Evolutionary conservation across 2,329 filamentous ascomycete species (phyloP).

Genomic region (Neonectria magnoliae): DNA sequence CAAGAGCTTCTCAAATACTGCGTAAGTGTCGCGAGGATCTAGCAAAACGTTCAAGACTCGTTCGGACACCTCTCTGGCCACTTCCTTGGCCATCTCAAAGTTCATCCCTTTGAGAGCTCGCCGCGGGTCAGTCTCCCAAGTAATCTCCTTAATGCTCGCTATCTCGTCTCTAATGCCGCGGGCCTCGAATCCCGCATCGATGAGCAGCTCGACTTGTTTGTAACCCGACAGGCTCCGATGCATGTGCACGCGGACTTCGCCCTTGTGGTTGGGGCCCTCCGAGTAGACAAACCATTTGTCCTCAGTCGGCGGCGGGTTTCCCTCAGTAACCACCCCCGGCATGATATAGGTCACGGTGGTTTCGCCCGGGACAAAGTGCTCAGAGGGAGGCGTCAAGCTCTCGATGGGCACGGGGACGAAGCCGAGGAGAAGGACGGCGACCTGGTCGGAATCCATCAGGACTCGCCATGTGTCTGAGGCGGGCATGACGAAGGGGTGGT

Average conservation of each 20-base stretch:
- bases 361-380: background rate
- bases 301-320: background rate
- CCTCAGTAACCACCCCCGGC: background rate
- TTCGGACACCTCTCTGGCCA: background rate
- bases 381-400: background rate
- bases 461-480: background rate
- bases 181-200: background rate
- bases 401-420: background rate
- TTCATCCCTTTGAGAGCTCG: background rate
- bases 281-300: background rate
- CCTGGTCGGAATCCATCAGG: background rate
- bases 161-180: background rate
- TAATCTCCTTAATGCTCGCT: background rate
- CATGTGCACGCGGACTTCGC: background rate
- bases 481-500: background rate
- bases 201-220: background rate
- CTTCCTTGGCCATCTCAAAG: background rate
- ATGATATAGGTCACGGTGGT: background rate
- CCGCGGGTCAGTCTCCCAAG: background rate
- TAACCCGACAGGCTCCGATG: background rate
- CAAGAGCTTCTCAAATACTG: too few relatives aligned
- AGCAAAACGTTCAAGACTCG: background rate
- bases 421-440: background rate
- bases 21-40: too few relatives aligned
- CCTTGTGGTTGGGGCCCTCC: background rate